These are phyloP conservation scores for Coemansia asiatica DNA, from an alignment of 192 early-diverging fungal genomes.

Conservation along the genomic window DNA sequence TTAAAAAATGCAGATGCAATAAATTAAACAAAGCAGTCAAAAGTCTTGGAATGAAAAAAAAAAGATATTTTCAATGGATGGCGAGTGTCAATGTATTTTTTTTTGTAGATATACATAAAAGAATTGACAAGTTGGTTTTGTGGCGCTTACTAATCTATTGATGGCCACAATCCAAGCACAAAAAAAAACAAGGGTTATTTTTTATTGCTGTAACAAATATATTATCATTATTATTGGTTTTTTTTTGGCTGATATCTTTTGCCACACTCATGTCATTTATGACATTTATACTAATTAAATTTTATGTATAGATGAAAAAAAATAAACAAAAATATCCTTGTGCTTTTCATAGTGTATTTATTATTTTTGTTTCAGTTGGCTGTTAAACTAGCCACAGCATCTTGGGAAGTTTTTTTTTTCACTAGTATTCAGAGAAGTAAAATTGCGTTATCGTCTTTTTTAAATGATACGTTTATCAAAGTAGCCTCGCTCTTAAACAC, in stretches of 20 bases:
- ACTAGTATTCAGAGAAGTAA: background rate
- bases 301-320: background rate
- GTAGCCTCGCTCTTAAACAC: background rate
- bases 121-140: background rate
- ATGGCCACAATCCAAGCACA: background rate
- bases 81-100: background rate
- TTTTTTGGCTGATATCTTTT: background rate
- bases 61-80: background rate
- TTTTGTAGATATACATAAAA: background rate
- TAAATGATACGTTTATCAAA: background rate
- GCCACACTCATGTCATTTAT: background rate
- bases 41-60: background rate
- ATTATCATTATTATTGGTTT: background rate
- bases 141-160: background rate
- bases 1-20: background rate
- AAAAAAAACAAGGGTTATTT: background rate
- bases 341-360: background rate
- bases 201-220: background rate
- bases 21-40: background rate
- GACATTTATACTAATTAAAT: background rate
- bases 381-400: slow-evolving; percentile 1
- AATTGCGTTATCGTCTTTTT: background rate
- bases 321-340: background rate
- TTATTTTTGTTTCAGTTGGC: background rate
- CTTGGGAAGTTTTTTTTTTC: slow-evolving; percentile 6